Conservation (phyloP, 140 eudicot species). For the Senecio squalidus region DNA sequence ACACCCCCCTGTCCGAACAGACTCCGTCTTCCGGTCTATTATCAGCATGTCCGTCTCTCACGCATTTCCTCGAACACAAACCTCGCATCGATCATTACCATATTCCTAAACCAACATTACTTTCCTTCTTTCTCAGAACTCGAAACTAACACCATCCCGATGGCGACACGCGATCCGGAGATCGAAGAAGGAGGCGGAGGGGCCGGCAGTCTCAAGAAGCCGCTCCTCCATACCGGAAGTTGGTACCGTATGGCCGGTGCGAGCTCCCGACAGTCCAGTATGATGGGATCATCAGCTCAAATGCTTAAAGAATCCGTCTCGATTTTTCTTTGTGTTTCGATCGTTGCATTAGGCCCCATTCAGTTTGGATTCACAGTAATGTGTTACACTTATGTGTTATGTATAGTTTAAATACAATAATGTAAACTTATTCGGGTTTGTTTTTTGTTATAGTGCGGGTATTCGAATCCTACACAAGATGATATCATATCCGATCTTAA, state of each 20-base stretch:
- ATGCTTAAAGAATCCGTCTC: conserved; percentile 63
- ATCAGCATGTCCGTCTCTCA: conserved; percentile 23
- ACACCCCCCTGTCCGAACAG: too few species aligned
- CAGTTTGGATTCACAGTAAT: conserved; percentile 82
- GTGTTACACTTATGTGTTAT: too few species aligned
- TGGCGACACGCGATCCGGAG: conserved; percentile 34
- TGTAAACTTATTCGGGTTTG: not conserved
- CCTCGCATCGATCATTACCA: too few species aligned
- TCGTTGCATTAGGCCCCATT: conserved; percentile 78
- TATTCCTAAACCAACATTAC: too few species aligned
- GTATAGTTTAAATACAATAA: too few species aligned
- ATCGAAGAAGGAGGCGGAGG: conserved; percentile 37
- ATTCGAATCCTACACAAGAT: conserved; percentile 73
- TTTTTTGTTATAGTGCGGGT: conserved; percentile 61
- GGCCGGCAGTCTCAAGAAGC: conserved; percentile 71
- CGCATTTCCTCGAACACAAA: conserved; percentile 36
- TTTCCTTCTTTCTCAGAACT: too few species aligned
- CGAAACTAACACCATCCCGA: not conserved
- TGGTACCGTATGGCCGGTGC: conserved; percentile 66
- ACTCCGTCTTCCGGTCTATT: conserved; percentile 14
- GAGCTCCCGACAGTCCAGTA: conserved; percentile 66
- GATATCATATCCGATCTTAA: conserved; percentile 62
- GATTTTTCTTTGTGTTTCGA: conserved; percentile 55
- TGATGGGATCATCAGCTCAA: conserved; percentile 54
- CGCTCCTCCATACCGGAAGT: conserved; percentile 81